Evolutionary conservation across 768 basidiomycete species (phyloP).

Genomic region (Rhizopogon salebrosus): DNA sequence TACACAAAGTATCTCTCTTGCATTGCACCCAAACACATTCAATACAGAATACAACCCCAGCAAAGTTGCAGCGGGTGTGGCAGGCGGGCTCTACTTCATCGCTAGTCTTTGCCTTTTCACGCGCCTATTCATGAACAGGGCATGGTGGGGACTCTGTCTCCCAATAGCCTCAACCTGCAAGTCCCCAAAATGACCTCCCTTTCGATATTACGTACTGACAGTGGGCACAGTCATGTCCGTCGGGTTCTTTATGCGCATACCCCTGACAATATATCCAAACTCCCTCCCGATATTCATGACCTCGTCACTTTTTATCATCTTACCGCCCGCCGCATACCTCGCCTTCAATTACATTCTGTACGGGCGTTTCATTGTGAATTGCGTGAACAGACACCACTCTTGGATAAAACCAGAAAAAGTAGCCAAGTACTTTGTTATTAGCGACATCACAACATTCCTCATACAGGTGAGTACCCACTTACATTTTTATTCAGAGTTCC

Average conservation of each 20-base stretch:
- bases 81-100: constrained; percentile 17
- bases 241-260: constrained; percentile 18
- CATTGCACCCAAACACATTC: neutral
- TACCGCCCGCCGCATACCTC: constrained; percentile 23
- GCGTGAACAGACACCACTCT: constrained; percentile 14
- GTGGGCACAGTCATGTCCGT: constrained; percentile 11
- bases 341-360: constrained; percentile 31
- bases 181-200: neutral
- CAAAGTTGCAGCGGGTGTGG: constrained; percentile 16
- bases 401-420: constrained; percentile 21
- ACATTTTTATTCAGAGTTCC: neutral
- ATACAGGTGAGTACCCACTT: constrained; percentile 17
- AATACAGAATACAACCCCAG: constrained; percentile 20
- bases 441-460: constrained; percentile 22
- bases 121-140: constrained; percentile 14
- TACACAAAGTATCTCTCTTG: too few relatives aligned
- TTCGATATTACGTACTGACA: neutral
- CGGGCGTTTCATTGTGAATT: constrained; percentile 19
- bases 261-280: constrained; percentile 14
- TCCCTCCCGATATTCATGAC: constrained; percentile 13
- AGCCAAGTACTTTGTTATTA: constrained; percentile 19
- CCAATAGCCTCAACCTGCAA: constrained; percentile 24
- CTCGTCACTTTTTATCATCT: constrained; percentile 17
- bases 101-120: constrained; percentile 8
- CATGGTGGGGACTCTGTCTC: constrained; percentile 28